A percentile compares a stretch with the other conserved stretches of the same genome.
Evolutionary conservation across 257 asterid species (phyloP).

Genomic region (Nicotiana sylvestris): DNA sequence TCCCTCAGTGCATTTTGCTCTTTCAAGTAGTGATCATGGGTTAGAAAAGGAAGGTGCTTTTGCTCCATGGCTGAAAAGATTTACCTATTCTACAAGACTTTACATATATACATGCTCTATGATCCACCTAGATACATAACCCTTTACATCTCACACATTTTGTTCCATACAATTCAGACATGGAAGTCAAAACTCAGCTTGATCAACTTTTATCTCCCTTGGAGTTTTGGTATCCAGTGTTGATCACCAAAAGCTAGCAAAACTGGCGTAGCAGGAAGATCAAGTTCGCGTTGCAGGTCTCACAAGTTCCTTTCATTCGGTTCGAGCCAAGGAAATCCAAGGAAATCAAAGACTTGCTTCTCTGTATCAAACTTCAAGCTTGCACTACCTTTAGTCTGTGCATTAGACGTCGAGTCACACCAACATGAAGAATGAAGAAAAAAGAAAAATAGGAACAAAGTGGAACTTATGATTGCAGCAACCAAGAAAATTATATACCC

Average conservation of each 20-base stretch:
- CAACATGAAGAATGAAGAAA: background rate
- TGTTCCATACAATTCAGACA: background rate
- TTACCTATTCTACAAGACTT: background rate
- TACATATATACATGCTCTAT: background rate
- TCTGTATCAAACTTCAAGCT: constrained; percentile 79
- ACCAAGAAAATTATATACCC: constrained; percentile 43
- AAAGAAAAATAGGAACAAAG: background rate
- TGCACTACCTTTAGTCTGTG: constrained; percentile 78
- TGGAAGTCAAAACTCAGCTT: background rate
- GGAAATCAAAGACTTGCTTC: constrained; percentile 83
- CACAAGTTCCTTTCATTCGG: constrained; percentile 79
- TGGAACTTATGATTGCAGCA: background rate
- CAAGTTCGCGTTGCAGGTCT: constrained; percentile 9
- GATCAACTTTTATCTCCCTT: background rate
- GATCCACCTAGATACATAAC: background rate
- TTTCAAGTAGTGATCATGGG: background rate
- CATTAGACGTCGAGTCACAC: background rate
- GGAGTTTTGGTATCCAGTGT: background rate
- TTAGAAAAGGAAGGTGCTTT: background rate
- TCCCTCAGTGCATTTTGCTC: background rate
- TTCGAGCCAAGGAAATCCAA: constrained; percentile 77
- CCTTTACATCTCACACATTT: background rate
- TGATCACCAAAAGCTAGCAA: background rate
- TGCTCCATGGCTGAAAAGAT: background rate
- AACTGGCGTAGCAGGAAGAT: background rate